Base-by-base conservation (phyloP, 106 monocot species). In the Ottelia alismoides region DNA sequence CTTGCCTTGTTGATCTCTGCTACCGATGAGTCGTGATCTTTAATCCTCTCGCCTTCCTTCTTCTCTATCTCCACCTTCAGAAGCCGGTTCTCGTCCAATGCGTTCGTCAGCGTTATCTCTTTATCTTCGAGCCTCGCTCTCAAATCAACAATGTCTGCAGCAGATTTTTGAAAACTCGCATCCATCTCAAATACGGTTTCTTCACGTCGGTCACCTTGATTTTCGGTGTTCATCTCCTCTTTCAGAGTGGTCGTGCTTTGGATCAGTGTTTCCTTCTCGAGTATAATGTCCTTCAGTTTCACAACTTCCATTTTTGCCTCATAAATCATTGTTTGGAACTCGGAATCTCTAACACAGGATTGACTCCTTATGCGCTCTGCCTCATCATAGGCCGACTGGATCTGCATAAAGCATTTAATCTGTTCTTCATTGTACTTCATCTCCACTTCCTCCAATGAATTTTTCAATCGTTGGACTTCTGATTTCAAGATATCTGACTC, bases 91-190 rank as follows among this genome's bases (percentile, higher is more conserved):
- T 88, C 84, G 35, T 88, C 84, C 11, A 53, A 29, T 19, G 84
- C 57, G 51, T 65, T 62, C 62, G 78, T 80, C 49, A 94, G 63
- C 60, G 74, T 75, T 0, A 51, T 88, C 68, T 94, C 88, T 60
- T 78, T 94, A 45, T 88, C 80, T 77, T 81, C 69, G 27, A 84
- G 70, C 40, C 56, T 78, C 14, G 69, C 68, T 61, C 78, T 84
- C 49, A 94, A 51, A 30, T 93, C 87, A 2, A 62, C 61, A 5
- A 78, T 10, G 18, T 78, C 75, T 18, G 30, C 31, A 1, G 44
- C 57, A 2, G 65, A 62, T 44, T 72, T 62, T 19, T 59, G 63
- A 0, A 68, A 49, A 11, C 67, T 74, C 22, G 30, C 22, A 25
- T 81, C 76, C 49, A 76, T 30, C 23, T 20, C 49, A 7, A 28